A percentile compares a stretch with the other conserved stretches of the same genome.
phyloP scores from a whole-genome alignment of 2,329 filamentous ascomycete species.

The Penicillium sp. region DNA sequence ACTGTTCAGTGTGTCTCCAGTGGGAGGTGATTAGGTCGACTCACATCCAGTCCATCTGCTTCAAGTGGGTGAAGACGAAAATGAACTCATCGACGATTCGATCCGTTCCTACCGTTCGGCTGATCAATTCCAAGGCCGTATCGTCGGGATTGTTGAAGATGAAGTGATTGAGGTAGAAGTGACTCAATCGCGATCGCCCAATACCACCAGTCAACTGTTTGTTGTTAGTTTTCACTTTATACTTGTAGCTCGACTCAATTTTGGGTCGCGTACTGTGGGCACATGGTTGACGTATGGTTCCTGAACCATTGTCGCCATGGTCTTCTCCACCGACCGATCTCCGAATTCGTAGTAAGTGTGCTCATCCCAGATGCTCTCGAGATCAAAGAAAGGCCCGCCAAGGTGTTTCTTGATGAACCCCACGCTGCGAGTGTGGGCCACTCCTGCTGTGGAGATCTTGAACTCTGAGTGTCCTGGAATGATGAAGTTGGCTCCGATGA shows the following conservation, averaged over 20 bases:
- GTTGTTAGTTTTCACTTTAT: too few relatives aligned
- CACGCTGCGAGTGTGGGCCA: conserved; percentile 68
- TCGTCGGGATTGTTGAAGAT: conserved; percentile 72
- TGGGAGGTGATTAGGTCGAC: conserved; percentile 26
- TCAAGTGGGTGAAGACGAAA: conserved; percentile 64
- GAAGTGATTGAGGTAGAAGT: conserved; percentile 74
- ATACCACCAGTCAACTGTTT: conserved; percentile 65
- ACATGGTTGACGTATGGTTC: conserved; percentile 80
- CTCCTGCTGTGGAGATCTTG: conserved; percentile 55
- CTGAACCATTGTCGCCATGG: conserved; percentile 79
- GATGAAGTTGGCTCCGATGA: conserved; percentile 46
- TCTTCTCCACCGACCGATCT: conserved; percentile 67
- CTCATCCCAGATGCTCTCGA: conserved; percentile 78
- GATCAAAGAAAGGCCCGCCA: conserved; percentile 68
- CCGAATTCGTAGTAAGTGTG: conserved; percentile 72
- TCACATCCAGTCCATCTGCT: conserved; percentile 69
- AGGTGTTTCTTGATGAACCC: conserved; percentile 65
- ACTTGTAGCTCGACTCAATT: neutral
- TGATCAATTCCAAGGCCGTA: conserved; percentile 67
- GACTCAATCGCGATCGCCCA: conserved; percentile 61
- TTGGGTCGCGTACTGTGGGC: conserved; percentile 56
- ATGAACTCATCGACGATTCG: conserved; percentile 72
- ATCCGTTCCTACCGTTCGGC: conserved; percentile 70
- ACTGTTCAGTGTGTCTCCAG: too few relatives aligned
- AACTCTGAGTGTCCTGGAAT: conserved; percentile 56